Base-by-base conservation (phyloP, 2,329 filamentous ascomycete genomes). In the Beauveria brongniartii region DNA sequence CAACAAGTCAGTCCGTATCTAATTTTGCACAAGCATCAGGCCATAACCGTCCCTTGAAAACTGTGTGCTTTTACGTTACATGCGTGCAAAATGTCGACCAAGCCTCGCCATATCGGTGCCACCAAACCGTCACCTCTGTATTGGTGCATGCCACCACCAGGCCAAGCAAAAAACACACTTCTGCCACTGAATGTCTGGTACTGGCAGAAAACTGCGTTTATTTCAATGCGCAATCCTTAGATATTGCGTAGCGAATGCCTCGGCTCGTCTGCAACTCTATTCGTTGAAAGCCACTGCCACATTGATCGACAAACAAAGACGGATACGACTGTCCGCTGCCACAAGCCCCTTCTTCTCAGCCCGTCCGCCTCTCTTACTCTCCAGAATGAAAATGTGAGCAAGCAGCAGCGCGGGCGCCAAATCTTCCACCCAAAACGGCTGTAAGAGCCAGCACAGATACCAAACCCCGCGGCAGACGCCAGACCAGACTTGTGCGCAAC, bases 61-160 rank as follows among this genome's bases (percentile, higher is more conserved):
- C 7, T n/a, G n/a, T 54, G 34, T 41, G 14, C 26, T 28, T 56
- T 37, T 28, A 20, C 28, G 46, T 52, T 24, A 30, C 24, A 44
- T 59, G 56, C 56, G 37, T 52, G 56, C 56, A 59, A 59, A 59
- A 59, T 47, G 40, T 52, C 37, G 26, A 59, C 47, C 30, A 14
- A 51, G 24, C 47, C 46, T 48, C 20, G 8, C 16, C 28, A 18
- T 22, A 22, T 47, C 28, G 7, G 43, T 43, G 55, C 43, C 56
- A 59, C 46, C 56, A 46, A 20, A 20, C 28, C 12, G 4, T 16
- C 18, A 46, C 53, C 22, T 40, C 34, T 24, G 30, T 20, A 52
- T 16, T 18, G 9, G 9, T 34, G 5, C 5, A 46, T 10, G 18
- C 43, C 41, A 47, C 53, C 53, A 20, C 12, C n/a, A 20, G 16